Conservation (phyloP, 495 filamentous ascomycete genomes). For the Trichoderma virens region DNA sequence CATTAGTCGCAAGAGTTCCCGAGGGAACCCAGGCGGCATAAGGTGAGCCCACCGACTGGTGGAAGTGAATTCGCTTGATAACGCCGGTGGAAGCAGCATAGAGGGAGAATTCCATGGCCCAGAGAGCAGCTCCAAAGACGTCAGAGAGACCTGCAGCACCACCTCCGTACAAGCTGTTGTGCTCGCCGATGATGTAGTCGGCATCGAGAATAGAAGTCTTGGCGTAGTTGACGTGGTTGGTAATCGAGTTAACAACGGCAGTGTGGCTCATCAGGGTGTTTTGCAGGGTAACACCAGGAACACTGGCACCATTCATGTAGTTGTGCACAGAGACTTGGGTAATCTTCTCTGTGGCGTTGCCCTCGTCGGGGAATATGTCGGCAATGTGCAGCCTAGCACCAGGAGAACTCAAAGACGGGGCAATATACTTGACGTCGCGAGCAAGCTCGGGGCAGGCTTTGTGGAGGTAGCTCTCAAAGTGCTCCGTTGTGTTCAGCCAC, state of each 20-base stretch:
- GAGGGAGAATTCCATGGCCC: neutral
- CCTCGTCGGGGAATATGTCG: neutral
- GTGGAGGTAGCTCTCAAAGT: slow-evolving; percentile 3
- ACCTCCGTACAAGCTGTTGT: slow-evolving; percentile 6
- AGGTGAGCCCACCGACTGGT: slow-evolving; percentile 4
- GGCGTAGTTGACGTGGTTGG: neutral
- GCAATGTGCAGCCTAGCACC: neutral
- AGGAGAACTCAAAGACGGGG: neutral
- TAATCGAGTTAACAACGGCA: neutral
- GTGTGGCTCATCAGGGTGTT: slow-evolving; percentile 4
- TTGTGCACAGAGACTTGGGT: slow-evolving; percentile 1
- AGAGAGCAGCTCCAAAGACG: slow-evolving; percentile 5
- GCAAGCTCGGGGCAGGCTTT: neutral
- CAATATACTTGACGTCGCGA: neutral
- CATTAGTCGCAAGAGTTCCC: neutral
- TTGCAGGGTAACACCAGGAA: neutral
- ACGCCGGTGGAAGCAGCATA: slow-evolving; percentile 4
- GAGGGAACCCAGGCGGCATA: slow-evolving; percentile 3
- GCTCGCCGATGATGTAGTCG: slow-evolving; percentile 6
- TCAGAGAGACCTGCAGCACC: neutral
- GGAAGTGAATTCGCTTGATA: slow-evolving; percentile 3
- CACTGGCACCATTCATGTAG: neutral
- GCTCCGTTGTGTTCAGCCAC: neutral
- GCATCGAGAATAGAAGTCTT: neutral
- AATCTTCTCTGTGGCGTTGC: neutral